Evolutionary conservation across 2,329 filamentous ascomycete species (phyloP), one percentile per base, ranked within the genome.

Genomic region (Hortaea werneckii): DNA sequence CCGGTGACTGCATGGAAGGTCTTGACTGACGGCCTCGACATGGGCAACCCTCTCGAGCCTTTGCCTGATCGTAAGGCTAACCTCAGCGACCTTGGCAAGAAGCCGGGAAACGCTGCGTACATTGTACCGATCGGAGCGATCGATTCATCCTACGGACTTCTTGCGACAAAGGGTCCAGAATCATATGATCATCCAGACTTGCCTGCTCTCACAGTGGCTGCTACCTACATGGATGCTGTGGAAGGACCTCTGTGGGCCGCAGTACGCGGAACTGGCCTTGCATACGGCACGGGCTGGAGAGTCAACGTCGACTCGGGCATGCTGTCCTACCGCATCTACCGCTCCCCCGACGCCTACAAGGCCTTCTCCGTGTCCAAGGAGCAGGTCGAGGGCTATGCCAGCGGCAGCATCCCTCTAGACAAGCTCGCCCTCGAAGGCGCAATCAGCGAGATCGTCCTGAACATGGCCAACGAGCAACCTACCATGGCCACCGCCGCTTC

Each of bases 201-300:
- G 1, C 88, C 92, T 0, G 82, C 89, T 2, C 75, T 95, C 43
- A 79, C 94, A 64, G 89, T 98, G 6, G 88, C 90, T 1, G 79
- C 88, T 42, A 82, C 88, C 13, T 96, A 95, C 62, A 82, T 98
- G 50, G 89, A 95, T 61, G 82, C 88, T 1, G 85, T 94, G 12
- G 92, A 98, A 66, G 92, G 92, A 0, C 92, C 92, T 0, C 78
- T 98, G 29, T 96, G 92, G 90, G 84, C 84, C 52, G 87, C 87
- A 0, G 85, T 96, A 41, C 87, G 92, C 40, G 92, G 92, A 46
- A 92, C 87, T 38, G 92, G 92, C 39, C 80, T 96, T 43, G 92
- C 92, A 0, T 98, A 98, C 61, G 89, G 89, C 44, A 83, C 85
- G 1, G 80, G 77, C 57, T 94, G 96, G 60, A 76, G 76, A 39